A percentile compares a stretch with the other conserved stretches of the same genome.
phyloP scores from a whole-genome alignment of 2,329 filamentous ascomycete genomes.

The Talaromyces pinophilus region DNA sequence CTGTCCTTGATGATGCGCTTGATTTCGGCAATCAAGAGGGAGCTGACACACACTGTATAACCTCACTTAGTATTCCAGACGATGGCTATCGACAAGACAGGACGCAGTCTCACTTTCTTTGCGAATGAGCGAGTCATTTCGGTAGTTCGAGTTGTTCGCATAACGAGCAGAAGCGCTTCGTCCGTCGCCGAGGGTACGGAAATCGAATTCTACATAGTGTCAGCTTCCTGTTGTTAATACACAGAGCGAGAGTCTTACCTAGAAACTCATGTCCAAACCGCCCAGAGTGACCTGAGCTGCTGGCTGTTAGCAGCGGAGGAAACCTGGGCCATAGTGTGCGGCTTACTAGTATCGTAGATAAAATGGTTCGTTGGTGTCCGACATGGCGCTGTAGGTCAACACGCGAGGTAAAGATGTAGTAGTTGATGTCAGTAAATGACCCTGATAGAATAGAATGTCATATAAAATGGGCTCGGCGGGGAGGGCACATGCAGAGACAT shows the following conservation, averaged over 20 bases:
- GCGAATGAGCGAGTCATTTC: slow-evolving; percentile 95
- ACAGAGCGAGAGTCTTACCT: slow-evolving; percentile 57
- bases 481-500: not conserved
- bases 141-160: slow-evolving; percentile 99
- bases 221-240: slow-evolving; percentile 20
- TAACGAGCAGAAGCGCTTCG: slow-evolving; percentile 92
- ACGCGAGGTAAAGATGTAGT: not conserved
- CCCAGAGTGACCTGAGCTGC: slow-evolving; percentile 92
- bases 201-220: slow-evolving; percentile 78
- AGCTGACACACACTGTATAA: slow-evolving; percentile 85
- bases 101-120: slow-evolving; percentile 82
- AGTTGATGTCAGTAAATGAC: not conserved
- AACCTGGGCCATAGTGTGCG: slow-evolving; percentile 35
- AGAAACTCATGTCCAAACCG: slow-evolving; percentile 98
- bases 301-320: slow-evolving; percentile 45
- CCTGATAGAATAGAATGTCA: not conserved
- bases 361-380: slow-evolving; percentile 75
- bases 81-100: slow-evolving; percentile 9
- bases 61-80: not conserved
- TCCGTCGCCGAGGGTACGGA: slow-evolving; percentile 87
- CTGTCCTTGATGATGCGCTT: slow-evolving; percentile 96
- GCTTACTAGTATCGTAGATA: slow-evolving; percentile 96
- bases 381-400: slow-evolving; percentile 32
- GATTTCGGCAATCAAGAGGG: slow-evolving; percentile 86
- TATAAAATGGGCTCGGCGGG: slow-evolving; percentile 13